A percentile compares a stretch with the other conserved stretches of the same genome.
phyloP scores from a whole-genome alignment of 108 stramenopile genomes.

The Bacterosira constricta region DNA sequence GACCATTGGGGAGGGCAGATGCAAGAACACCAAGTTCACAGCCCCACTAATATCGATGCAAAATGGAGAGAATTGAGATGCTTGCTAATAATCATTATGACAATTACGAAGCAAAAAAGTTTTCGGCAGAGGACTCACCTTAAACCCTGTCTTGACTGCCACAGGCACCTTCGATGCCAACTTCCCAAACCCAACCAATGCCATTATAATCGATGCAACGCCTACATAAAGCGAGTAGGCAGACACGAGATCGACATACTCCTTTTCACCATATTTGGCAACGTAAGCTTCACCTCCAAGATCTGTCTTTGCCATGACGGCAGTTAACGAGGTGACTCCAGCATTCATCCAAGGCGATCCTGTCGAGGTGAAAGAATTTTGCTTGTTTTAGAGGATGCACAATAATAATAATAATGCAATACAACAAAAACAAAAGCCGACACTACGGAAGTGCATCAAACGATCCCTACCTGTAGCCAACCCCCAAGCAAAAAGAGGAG shows the following conservation, averaged over 20 bases:
- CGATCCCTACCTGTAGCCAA: constrained; percentile 51
- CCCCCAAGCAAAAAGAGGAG: constrained; percentile 75
- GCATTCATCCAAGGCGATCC: constrained; percentile 79
- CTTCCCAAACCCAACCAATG: constrained; percentile 67
- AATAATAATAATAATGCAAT: background rate
- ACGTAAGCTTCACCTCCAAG: constrained; percentile 75
- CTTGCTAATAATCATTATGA: background rate
- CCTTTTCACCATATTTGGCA: constrained; percentile 72
- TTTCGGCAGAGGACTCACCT: constrained; percentile 18
- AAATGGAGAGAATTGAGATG: background rate
- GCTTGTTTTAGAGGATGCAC: too few species aligned
- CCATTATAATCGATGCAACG: constrained; percentile 67
- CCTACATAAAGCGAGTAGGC: constrained; percentile 76
- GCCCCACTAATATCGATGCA: constrained; percentile 57
- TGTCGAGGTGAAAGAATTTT: background rate
- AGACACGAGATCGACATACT: constrained; percentile 73
- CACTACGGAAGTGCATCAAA: background rate
- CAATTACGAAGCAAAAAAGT: background rate
- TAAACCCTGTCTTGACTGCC: constrained; percentile 75
- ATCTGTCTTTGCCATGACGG: constrained; percentile 79
- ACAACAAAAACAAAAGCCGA: background rate
- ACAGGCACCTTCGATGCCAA: constrained; percentile 67
- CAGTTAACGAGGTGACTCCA: constrained; percentile 82
- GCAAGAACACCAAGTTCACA: constrained; percentile 76
- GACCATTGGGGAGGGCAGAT: constrained; percentile 75